These are phyloP conservation scores for Sextonia rubra DNA, from an alignment of 164 flowering plant species.

Conservation along the genomic window DNA sequence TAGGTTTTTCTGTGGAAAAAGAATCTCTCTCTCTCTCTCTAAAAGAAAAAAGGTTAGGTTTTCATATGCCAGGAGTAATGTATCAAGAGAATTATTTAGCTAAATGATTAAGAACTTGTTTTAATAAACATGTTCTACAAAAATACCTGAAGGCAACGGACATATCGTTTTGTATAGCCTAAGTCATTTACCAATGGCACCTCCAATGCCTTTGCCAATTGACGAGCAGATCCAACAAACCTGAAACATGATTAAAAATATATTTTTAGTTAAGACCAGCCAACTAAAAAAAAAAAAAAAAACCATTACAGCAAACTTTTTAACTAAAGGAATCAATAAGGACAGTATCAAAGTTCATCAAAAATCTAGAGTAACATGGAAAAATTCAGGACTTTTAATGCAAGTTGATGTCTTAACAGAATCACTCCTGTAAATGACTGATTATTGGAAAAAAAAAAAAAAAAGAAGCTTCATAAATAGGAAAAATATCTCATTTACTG, in stretches of 20 bases:
- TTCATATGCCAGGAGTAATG: too few species aligned
- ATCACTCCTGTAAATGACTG: background rate
- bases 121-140: background rate
- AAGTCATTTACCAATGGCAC: conserved; percentile 97
- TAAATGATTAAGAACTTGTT: too few species aligned
- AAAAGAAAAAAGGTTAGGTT: too few species aligned
- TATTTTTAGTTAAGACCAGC: background rate
- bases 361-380: too few species aligned
- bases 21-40: background rate
- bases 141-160: conserved; percentile 95
- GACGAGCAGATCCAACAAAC: conserved; percentile 47
- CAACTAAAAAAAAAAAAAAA: background rate
- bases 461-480: too few species aligned
- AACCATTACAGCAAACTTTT: too few species aligned
- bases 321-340: background rate
- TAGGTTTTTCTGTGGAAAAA: background rate
- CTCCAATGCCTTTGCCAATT: conserved; percentile 88
- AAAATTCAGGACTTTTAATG: too few species aligned
- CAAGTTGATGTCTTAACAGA: too few species aligned
- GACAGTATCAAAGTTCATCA: too few species aligned
- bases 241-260: conserved; percentile 25
- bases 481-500: too few species aligned
- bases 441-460: too few species aligned
- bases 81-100: too few species aligned
- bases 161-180: conserved; percentile 99